Base-by-base conservation (phyloP, 2,329 filamentous ascomycete species). In the Colletotrichum sp. region DNA sequence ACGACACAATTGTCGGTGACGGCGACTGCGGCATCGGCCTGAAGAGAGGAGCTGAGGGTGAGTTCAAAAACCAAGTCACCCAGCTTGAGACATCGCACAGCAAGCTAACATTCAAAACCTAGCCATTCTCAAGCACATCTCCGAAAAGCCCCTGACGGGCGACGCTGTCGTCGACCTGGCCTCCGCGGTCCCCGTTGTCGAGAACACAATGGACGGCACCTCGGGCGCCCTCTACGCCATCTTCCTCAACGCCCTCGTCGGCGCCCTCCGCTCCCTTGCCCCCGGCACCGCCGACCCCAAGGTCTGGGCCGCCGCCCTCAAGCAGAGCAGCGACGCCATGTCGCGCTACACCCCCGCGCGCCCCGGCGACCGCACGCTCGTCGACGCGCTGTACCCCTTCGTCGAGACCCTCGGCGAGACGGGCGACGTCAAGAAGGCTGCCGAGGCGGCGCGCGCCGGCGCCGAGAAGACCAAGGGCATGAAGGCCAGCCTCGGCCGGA, bases 351-450 rank as follows among this genome's bases (percentile, higher is more conserved):
- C 97, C 3, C 96, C 96, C 1, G 97, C 97, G 1, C 92, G 93
- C 69, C 94, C 94, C 0, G 97, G 97, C 32, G 97, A 99, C 83
- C 90, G 97, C 66, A 99, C 97, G 0, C 87, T 98, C 43, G 91
- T 98, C 38, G 97, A 99, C 84, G 96, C 96, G 2, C 87, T 99
- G 65, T 91, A 94, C 77, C 97, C 97, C 3, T 99, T 98, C 82
- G 93, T 97, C 67, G 90, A 95, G 58, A 91, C 89, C 4, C 89
- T 98, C 4, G 88, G 85, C 8, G 84, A 90, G 80, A 92, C 92
- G 1, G 91, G 91, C 16, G 91, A 94, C 81, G 83, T 97, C 24
- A 89, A 91, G 78, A 88, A 92, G 81, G 96, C 97, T 9, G 95
- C 95, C 0, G 88, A 92, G 79, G 95, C 95, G 3, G 93, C 96